Percentiles rank a stretch among this genome's conserved stretches.
These are phyloP conservation scores for Clavispora carvajalis DNA, from an alignment of 805 yeast species.

Conservation along the genomic window DNA sequence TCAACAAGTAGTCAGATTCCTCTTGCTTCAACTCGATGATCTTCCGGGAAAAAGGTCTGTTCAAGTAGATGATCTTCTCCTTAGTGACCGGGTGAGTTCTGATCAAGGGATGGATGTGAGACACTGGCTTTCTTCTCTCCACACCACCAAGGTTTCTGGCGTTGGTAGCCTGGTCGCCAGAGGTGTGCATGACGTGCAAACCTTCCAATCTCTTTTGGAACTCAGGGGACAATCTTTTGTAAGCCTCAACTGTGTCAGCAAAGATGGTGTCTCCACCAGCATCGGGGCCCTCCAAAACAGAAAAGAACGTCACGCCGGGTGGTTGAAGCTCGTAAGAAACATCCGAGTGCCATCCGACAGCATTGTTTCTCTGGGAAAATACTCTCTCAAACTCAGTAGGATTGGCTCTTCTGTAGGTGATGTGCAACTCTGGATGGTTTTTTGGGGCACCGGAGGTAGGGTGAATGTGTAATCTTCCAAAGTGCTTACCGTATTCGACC, in stretches of 20 bases:
- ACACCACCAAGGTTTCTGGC: conserved; percentile 53
- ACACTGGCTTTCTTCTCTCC: conserved; percentile 59
- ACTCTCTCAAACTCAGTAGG: conserved; percentile 14
- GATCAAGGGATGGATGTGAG: conserved; percentile 63
- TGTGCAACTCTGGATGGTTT: conserved; percentile 20
- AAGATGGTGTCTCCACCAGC: conserved; percentile 79
- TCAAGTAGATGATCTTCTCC: conserved; percentile 52
- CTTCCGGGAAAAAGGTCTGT: conserved; percentile 57
- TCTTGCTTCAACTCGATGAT: conserved; percentile 70
- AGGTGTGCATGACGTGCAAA: conserved; percentile 64
- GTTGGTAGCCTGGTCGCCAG: conserved; percentile 62
- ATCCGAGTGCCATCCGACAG: conserved; percentile 64
- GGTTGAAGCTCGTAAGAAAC: conserved; percentile 71
- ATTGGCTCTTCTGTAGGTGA: conserved; percentile 16
- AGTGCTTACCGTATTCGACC: conserved; percentile 54
- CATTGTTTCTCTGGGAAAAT: conserved; percentile 25
- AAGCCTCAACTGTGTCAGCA: conserved; percentile 67
- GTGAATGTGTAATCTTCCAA: conserved; percentile 69
- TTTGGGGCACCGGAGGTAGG: conserved; percentile 70
- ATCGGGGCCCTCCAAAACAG: conserved; percentile 52
- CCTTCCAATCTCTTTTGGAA: conserved; percentile 55
- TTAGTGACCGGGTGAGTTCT: conserved; percentile 71
- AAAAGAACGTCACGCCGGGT: conserved; percentile 65
- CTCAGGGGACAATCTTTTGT: conserved; percentile 62
- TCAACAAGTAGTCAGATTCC: conserved; percentile 59